Evolutionary conservation across 2,329 filamentous ascomycete genomes (phyloP).

Genomic region (Hymenoscyphus fraxineus): DNA sequence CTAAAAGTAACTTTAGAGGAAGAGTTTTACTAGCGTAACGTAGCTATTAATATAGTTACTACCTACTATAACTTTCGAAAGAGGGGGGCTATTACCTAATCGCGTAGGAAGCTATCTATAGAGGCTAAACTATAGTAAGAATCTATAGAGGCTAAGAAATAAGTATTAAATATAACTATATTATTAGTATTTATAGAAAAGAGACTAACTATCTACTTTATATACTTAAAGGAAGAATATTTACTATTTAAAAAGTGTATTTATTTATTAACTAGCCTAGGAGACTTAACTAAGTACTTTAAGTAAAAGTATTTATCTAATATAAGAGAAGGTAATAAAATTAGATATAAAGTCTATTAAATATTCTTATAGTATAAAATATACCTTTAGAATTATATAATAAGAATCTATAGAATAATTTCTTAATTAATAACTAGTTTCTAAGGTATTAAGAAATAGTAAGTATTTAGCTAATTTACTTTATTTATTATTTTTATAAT

Average conservation of each 20-base stretch:
- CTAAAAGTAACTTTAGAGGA: slow-evolving; percentile 22
- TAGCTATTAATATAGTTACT: slow-evolving; percentile 31
- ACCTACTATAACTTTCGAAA: slow-evolving; percentile 26
- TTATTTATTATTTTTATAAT: too few species aligned
- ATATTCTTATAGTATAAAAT: slow-evolving; percentile 22
- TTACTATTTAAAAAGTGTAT: slow-evolving; percentile 9
- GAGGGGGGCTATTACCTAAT: slow-evolving; percentile 16
- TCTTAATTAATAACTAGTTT: slow-evolving; percentile 8
- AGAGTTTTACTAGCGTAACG: slow-evolving; percentile 23
- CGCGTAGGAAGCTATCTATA: slow-evolving; percentile 17
- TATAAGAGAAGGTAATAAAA: slow-evolving; percentile 22
- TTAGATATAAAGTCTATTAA: slow-evolving; percentile 21
- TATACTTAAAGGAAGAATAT: slow-evolving; percentile 24
- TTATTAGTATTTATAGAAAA: slow-evolving; percentile 24
- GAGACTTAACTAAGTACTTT: slow-evolving; percentile 26
- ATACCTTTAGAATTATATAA: slow-evolving; percentile 21
- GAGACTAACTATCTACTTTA: slow-evolving; percentile 21
- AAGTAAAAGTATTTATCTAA: slow-evolving; percentile 23
- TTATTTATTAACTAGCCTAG: slow-evolving; percentile 20
- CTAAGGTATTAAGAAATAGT: too few species aligned
- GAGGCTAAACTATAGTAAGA: slow-evolving; percentile 19
- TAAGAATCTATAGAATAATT: slow-evolving; percentile 21
- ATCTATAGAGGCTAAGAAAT: slow-evolving; percentile 22
- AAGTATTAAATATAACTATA: slow-evolving; percentile 24
- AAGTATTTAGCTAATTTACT: too few species aligned